Evolutionary conservation across 2,329 filamentous ascomycete genomes (phyloP).

Genomic region (Sporothrix globosa): DNA sequence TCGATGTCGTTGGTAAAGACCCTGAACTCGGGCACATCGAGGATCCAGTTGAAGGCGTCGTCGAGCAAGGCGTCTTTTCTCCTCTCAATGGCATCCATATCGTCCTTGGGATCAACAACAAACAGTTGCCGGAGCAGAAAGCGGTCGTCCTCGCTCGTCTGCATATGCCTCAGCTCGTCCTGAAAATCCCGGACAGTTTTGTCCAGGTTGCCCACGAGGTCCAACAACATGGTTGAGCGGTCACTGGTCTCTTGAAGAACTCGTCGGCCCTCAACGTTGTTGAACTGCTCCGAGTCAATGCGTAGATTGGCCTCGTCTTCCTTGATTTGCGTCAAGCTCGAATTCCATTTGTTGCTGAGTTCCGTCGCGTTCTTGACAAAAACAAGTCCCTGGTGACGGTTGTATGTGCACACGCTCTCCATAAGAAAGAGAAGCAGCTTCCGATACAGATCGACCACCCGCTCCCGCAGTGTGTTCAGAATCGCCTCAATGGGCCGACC

Average conservation of each 20-base stretch:
- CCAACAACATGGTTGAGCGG: not conserved
- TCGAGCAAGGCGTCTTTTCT: slow-evolving; percentile 20
- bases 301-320: slow-evolving; percentile 38
- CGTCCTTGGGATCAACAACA: slow-evolving; percentile 6
- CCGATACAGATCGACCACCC: slow-evolving; percentile 46
- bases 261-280: not conserved
- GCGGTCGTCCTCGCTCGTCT: not conserved
- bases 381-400: slow-evolving; percentile 39
- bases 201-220: slow-evolving; percentile 2
- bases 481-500: slow-evolving; percentile 30
- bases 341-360: slow-evolving; percentile 44
- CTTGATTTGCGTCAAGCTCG: slow-evolving; percentile 40
- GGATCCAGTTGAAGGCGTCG: slow-evolving; percentile 21
- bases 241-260: not conserved
- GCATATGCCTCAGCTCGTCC: not conserved
- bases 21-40: slow-evolving; percentile 17
- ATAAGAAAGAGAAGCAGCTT: slow-evolving; percentile 48
- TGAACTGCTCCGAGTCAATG: not conserved
- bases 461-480: slow-evolving; percentile 37
- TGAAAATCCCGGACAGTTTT: not conserved
- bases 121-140: not conserved
- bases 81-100: slow-evolving; percentile 22
- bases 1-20: slow-evolving; percentile 15
- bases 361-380: slow-evolving; percentile 42
- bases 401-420: slow-evolving; percentile 47